Conservation (phyloP, 169 alveolate genomes). For the Plasmodium coatneyi region DNA sequence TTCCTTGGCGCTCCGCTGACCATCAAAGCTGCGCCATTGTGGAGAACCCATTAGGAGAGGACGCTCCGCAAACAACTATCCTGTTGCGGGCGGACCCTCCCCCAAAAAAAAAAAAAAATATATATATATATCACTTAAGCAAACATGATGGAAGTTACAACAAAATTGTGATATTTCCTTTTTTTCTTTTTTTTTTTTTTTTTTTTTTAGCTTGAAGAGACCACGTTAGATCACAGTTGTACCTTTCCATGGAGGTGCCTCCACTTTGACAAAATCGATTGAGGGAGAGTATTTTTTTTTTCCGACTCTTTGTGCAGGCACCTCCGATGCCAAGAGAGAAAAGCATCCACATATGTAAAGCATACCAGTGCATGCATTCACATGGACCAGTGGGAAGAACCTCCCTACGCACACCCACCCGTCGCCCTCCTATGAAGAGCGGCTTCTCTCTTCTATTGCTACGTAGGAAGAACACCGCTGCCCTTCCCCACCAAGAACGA, state of each 20-base stretch:
- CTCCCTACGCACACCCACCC: neutral
- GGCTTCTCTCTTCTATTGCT: neutral
- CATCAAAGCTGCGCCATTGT: neutral
- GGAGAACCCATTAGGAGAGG: neutral
- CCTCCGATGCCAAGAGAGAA: neutral
- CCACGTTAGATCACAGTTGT: neutral
- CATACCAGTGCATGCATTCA: neutral
- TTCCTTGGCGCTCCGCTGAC: neutral
- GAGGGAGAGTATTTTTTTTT: neutral
- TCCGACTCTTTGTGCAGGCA: neutral
- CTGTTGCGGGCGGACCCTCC: neutral
- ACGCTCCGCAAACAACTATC: neutral
- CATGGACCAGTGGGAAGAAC: neutral
- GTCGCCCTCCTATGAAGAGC: neutral
- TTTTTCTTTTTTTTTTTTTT: too few species aligned
- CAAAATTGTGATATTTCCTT: neutral
- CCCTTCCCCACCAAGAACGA: neutral
- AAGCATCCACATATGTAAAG: neutral
- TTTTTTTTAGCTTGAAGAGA: neutral
- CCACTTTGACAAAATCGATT: neutral
- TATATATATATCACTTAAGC: neutral
- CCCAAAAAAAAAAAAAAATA: neutral
- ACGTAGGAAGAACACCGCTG: neutral
- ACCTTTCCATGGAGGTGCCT: neutral
- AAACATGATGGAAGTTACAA: neutral